Conservation (phyloP, 495 filamentous ascomycete species). For the Penicillium goetzii region DNA sequence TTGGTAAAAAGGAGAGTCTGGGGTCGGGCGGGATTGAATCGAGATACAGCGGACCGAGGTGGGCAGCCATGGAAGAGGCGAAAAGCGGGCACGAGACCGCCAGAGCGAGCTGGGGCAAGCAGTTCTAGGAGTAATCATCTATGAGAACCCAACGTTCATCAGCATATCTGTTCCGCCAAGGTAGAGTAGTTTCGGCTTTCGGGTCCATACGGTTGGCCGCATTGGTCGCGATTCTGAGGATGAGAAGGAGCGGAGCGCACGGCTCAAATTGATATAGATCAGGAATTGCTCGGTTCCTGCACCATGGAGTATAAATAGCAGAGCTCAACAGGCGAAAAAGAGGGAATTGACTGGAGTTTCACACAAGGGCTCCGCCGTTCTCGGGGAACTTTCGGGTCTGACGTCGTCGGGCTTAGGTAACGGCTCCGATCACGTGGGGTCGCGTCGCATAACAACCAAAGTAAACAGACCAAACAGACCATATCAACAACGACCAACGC, state of each 20-base stretch:
- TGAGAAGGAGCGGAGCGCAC: conserved; percentile 34
- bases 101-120: conserved; percentile 30
- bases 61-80: conserved; percentile 27
- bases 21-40: conserved; percentile 24
- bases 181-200: conserved; percentile 15
- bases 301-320: conserved; percentile 31
- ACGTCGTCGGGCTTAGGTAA: conserved; percentile 35
- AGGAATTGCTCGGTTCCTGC: conserved; percentile 26
- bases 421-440: conserved; percentile 26
- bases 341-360: conserved; percentile 15
- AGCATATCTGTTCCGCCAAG: conserved; percentile 14
- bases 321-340: conserved; percentile 19
- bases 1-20: conserved; percentile 27
- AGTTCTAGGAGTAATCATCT: conserved; percentile 31
- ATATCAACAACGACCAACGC: conserved; percentile 27
- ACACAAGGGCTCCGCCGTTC: conserved; percentile 13
- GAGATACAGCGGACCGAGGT: conserved; percentile 37
- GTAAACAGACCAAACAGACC: conserved; percentile 44
- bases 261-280: conserved; percentile 30
- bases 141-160: conserved; percentile 14
- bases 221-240: conserved; percentile 33
- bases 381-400: conserved; percentile 23
- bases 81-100: conserved; percentile 27
- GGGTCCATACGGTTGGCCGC: conserved; percentile 41
- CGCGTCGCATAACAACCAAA: conserved; percentile 43